Base-by-base conservation (phyloP, 1,139 yeast genomes). In the Pichia sp. region DNA sequence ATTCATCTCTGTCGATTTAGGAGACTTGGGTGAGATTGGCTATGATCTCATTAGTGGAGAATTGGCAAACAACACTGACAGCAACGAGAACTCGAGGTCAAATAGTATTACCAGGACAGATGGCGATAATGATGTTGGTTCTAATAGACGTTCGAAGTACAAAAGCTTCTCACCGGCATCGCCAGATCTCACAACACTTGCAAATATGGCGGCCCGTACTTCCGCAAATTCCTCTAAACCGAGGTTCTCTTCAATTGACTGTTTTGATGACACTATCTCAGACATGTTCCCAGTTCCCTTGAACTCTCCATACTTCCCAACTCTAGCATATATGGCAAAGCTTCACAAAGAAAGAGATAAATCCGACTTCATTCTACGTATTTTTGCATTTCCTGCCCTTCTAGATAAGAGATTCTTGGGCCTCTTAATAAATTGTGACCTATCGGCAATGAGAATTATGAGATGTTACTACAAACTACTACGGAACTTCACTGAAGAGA, bases 351-450 rank as follows among this genome's bases (percentile, higher is more conserved):
- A 87, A 56, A 69, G 91, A 45, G 74, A 80, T 58, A 82, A 84
- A 58, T 74, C 87, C 1, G 96, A 87, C 56, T 88, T 86, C 52
- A 84, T 88, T 26, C 63, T 88, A 29, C 64, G 96, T 32, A 82
- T 88, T 17, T 88, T 88, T 66, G 91, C 96, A 10, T 87, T 88
- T 59, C 97, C 97, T 5, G 96, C 96, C 1, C 62, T 88, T 33
- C 63, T 88, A 46, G 96, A 88, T 56, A 82, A 81, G 53, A 71
- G 75, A 22, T 81, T 88, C 48, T 64, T 87, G 30, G 77, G 82
- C 2, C 58, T 87, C 27, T 68, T 88, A 34, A 82, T 84, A 75
- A 73, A 78, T 13, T 94, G 96, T 29, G 96, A 88, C 58, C 62
- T 77, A 30, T 75, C 80, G 42, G 93, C 96, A 6, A 84, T 84